phyloP scores from a whole-genome alignment of 768 basidiomycete species.

The Rhizopogon roseolus region DNA sequence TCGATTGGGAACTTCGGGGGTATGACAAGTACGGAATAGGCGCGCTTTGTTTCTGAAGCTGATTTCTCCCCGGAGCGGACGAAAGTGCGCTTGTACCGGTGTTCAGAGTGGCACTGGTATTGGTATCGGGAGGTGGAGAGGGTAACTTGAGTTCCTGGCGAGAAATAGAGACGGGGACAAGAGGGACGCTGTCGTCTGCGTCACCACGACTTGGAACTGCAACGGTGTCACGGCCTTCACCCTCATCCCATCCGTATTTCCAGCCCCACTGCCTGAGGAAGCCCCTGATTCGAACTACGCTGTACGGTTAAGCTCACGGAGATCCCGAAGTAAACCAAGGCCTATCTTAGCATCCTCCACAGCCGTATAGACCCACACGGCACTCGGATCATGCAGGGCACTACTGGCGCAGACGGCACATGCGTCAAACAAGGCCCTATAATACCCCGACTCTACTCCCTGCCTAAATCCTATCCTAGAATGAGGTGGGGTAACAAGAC shows the following conservation, averaged over 20 bases:
- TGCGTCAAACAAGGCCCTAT: constrained; percentile 59
- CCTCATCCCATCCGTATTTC: background rate
- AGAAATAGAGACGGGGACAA: background rate
- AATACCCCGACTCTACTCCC: background rate
- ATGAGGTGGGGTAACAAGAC: background rate
- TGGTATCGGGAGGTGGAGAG: background rate
- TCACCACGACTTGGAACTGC: background rate
- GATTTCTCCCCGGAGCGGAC: background rate
- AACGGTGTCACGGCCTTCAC: background rate
- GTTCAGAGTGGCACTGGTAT: background rate
- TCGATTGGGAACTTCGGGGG: background rate
- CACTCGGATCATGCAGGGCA: constrained; percentile 47
- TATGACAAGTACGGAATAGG: background rate
- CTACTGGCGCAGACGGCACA: constrained; percentile 61
- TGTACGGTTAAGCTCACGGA: background rate
- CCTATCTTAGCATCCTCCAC: constrained; percentile 41
- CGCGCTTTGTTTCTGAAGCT: background rate
- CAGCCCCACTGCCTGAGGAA: background rate
- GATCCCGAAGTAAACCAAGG: constrained; percentile 38
- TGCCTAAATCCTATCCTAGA: background rate
- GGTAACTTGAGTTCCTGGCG: background rate
- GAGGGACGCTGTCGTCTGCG: background rate
- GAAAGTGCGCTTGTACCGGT: background rate
- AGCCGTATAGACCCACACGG: constrained; percentile 43
- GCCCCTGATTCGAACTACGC: background rate